Percentiles rank a stretch among this genome's conserved stretches.
Evolutionary conservation across 2,329 filamentous ascomycete species (phyloP).

Genomic region (Coleophoma cylindrospora): DNA sequence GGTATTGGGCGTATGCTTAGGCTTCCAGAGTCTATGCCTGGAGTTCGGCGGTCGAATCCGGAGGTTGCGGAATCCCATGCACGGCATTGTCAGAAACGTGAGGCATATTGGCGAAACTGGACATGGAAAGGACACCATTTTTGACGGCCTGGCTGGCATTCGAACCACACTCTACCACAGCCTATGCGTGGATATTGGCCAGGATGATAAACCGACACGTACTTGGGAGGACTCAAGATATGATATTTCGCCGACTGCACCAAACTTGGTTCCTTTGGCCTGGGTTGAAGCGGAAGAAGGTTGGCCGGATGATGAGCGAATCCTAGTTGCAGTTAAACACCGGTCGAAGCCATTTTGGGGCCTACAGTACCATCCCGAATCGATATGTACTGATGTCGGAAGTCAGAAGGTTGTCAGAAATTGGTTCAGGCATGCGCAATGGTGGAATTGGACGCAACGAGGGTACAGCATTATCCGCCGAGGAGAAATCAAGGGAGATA

Average conservation of each 20-base stretch:
- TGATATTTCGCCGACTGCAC: constrained; percentile 11
- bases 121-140: constrained; percentile 13
- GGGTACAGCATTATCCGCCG: constrained; percentile 2
- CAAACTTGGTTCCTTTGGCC: constrained; percentile 26
- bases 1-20: constrained; percentile 72
- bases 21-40: constrained; percentile 62
- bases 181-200: constrained; percentile 27
- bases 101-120: constrained; percentile 34
- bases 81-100: constrained; percentile 58
- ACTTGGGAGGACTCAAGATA: constrained; percentile 20
- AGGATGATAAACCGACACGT: constrained; percentile 12
- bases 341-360: constrained; percentile 57
- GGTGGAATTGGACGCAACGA: constrained; percentile 34
- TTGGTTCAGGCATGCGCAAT: constrained; percentile 53
- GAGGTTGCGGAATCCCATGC: constrained; percentile 47
- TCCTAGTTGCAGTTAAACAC: constrained; percentile 59
- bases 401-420: constrained; percentile 49
- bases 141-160: constrained; percentile 21
- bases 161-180: constrained; percentile 36
- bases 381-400: constrained; percentile 57
- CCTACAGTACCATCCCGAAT: constrained; percentile 69
- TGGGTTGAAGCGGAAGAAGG: constrained; percentile 22
- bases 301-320: constrained; percentile 25
- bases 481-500: constrained; percentile 12
- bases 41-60: constrained; percentile 51